phyloP scores from a whole-genome alignment of 441 rosid species.

The Bruguiera hainesii region DNA sequence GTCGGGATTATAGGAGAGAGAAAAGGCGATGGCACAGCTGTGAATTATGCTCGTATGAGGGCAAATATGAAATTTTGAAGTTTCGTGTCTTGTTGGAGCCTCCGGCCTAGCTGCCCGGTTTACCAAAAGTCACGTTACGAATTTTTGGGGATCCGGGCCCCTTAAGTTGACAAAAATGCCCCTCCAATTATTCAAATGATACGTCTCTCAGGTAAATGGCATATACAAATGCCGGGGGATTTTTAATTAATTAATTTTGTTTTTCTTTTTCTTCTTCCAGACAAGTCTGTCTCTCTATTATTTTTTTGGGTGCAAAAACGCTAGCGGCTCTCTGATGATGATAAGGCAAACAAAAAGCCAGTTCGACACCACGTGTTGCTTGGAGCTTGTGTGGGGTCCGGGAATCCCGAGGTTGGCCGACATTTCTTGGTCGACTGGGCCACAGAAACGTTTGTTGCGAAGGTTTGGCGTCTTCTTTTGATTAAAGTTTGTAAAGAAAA shows the following conservation, averaged over 20 bases:
- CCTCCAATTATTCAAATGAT: not conserved
- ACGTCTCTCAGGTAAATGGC: not conserved
- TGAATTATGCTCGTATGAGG: not conserved
- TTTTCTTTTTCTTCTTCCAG: no score
- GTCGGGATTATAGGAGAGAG: not conserved
- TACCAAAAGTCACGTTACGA: not conserved
- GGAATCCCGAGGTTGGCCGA: conserved; percentile 5
- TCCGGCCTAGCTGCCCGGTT: not conserved
- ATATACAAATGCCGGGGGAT: no score
- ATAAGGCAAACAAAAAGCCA: no score
- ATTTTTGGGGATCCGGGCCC: not conserved
- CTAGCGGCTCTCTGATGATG: no score
- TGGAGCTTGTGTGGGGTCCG: not conserved
- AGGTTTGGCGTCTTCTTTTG: no score
- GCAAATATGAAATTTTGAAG: not conserved
- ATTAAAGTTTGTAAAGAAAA: no score
- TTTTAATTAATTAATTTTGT: no score
- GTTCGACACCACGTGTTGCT: not conserved
- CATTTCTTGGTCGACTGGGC: not conserved
- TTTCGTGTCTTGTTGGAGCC: not conserved
- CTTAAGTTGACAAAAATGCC: conserved; percentile 12
- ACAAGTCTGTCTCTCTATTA: no score
- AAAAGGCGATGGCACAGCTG: not conserved
- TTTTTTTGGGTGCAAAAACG: no score
- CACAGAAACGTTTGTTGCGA: no score